Base-by-base conservation (phyloP, 768 basidiomycete species). In the Psilocybe tampanensis region DNA sequence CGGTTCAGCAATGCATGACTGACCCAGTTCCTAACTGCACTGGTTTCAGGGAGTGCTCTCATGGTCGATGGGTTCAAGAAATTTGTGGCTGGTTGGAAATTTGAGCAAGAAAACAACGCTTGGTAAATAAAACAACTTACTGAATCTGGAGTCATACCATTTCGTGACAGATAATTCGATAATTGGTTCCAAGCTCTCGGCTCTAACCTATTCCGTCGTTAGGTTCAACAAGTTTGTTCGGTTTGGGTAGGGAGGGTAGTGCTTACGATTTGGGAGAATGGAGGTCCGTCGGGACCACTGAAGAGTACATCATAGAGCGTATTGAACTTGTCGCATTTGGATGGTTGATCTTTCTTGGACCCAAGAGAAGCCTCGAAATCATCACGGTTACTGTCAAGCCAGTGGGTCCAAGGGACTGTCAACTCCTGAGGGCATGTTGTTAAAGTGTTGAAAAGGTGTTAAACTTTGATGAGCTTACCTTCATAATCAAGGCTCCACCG, bases 61-160 rank as follows among this genome's bases (percentile, higher is more conserved):
- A 43, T 13, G 11, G 26, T 48, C n/a, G n/a, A n/a, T 13, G 17
- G 11, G 15, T 48, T 29, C 11, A 48, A n/a, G 29, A 48, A 48
- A 18, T 48, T 18, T 5, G 8, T n/a, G 8, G 26, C 47, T 48
- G 12, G 9, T 32, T 6, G 2, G 6, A 8, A 17, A 17, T 32
- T 33, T 29, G 29, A 33, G 15, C 15, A 5, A 32, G 29, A 22
- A 22, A 19, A 4, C n/a, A 9, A 9, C n/a, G n/a, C 18, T n/a
- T 32, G 26, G 29, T 29, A 9, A 29, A 15, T 1, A 29, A 43
- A 8, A 21, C 24, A 17, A 32, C 51, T 18, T 32, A 52, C 51
- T 18, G 21, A 52, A 52, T 42, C 51, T 42, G 9, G 51, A 21
- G 18, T 32, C n/a, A n/a, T 52, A 52, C 51, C 51, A 52, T 39